Evolutionary conservation across 2,329 filamentous ascomycete genomes (phyloP).

Genomic region (Hypoxylon sp.): DNA sequence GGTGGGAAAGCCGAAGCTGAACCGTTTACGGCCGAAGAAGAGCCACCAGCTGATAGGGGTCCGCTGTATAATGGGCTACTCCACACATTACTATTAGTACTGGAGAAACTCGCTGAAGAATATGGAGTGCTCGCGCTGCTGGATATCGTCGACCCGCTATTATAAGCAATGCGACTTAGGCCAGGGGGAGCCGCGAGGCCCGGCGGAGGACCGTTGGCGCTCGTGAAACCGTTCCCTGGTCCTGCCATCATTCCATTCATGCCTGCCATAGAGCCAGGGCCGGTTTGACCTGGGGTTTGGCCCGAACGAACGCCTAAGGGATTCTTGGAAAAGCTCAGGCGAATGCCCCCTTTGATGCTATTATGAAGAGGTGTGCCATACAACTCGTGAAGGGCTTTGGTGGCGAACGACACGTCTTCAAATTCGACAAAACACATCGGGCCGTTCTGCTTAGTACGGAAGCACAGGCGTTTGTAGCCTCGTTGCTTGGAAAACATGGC

Average conservation of each 20-base stretch:
- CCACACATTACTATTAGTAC: conserved; percentile 48
- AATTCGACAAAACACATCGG: conserved; percentile 99
- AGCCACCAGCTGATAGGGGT: conserved; percentile 46
- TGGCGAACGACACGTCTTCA: conserved; percentile 91
- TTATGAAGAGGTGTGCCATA: conserved; percentile 91
- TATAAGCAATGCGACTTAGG: conserved; percentile 58
- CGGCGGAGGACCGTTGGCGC: conserved; percentile 83
- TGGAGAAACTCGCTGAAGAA: conserved; percentile 45
- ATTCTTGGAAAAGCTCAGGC: conserved; percentile 97
- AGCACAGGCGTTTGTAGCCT: conserved; percentile 95
- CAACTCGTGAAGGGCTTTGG: conserved; percentile 89
- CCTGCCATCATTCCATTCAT: conserved; percentile 71
- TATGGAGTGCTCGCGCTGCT: conserved; percentile 47
- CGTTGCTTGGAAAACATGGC: conserved; percentile 92
- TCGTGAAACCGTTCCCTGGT: conserved; percentile 73
- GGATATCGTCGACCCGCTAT: conserved; percentile 40
- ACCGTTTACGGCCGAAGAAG: conserved; percentile 47
- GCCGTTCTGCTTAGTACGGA: conserved; percentile 93
- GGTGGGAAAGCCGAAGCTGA: conserved; percentile 46
- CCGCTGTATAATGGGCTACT: conserved; percentile 48
- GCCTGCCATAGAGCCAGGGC: conserved; percentile 62
- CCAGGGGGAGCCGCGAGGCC: conserved; percentile 84
- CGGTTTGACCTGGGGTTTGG: conserved; percentile 67
- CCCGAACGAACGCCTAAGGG: conserved; percentile 90
- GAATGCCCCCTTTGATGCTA: conserved; percentile 93